Base-by-base conservation (phyloP, 768 basidiomycete species). In the Russula sp. region DNA sequence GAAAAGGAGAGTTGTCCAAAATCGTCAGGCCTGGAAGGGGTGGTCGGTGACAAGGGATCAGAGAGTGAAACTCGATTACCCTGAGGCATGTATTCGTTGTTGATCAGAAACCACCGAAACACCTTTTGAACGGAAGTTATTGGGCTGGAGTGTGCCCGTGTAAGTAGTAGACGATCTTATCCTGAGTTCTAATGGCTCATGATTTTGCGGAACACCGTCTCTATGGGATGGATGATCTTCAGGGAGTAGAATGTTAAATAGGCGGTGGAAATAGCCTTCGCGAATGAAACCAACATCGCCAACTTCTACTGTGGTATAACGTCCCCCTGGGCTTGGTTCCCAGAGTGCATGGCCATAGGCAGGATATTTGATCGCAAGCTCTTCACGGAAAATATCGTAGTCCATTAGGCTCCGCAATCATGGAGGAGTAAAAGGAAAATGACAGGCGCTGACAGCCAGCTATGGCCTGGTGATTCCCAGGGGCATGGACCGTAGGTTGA, bases 211-310 rank as follows among this genome's bases (percentile, higher is more conserved):
- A 7, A 42, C 53, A 18, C 53, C 29, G 20, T 42, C 41, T 18
- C 32, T 29, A 34, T 42, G 41, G 29, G 53, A 42, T 42, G 16
- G 22, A 29, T 55, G 6, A n/a, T 42, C 41, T 14, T 10, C 29
- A 13, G 53, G 29, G 6, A 42, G 29, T 42, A 55, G 29, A n/a
- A 41, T 32, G 32, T 55, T 43, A 34, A 59, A 56, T 7, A 48
- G 36, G 20, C 38, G 59, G 25, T 43, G 53, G 53, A 55, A 55
- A n/a, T n/a, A 34, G 39, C 53, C 39, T 29, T 41, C 16, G 22
- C 53, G 53, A 34, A 34, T 43, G 53, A 43, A 55, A 34, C 53
- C 53, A 32, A 55, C 53, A 25, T 54, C 52, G 25, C 52, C 52
- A 8, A 54, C n/a, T 22, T 54, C 38, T 10, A 54, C 52, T 1